Evolutionary conservation across 2,329 filamentous ascomycete species (phyloP), one percentile per base, ranked within the genome.

Genomic region (Alternaria burnsii): DNA sequence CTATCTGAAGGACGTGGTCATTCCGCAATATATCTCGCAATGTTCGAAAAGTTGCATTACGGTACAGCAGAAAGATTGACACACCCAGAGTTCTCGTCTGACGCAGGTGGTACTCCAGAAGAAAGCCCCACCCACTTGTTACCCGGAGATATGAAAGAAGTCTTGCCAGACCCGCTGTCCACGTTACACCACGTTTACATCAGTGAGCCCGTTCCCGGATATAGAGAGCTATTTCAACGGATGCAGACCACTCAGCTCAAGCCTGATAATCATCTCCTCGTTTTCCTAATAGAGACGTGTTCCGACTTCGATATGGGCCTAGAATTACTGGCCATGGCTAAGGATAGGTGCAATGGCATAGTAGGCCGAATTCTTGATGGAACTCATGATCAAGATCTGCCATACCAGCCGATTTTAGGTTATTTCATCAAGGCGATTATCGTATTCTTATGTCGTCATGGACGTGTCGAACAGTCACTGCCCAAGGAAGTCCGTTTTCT

Each of bases 111-210:
- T 4, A 11, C 55, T 7, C 24, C 34, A 11, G 56, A 68, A 32
- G 30, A 63, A 3, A n/a, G 51, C 12, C 32, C 56, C 22, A 20
- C 47, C 10, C 40, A 55, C 3, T 69, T 82, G 14, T 71, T 86
- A 2, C 87, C 89, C 6, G 90, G 90, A 12, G 89, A 91, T 67
- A 81, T 80, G 40, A 81, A 76, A 59, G 87, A 89, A 69, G 79
- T 85, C 10, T 77, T 82, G 43, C 80, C 86, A 5, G 82, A 87
- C 20, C 79, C 88, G 20, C 83, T 86, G 56, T 75, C 91, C 83
- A 75, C 84, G 83, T 70, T 90, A 59, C 84, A 88, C n/a, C 86
- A 88, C 55, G 90, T 91, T 58, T 87, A 86, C 65, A 84, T 87
- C 40, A 83, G 87, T n/a, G 79, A 88, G 43, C 80, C 82, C 14